These are phyloP conservation scores for Pterula multifida DNA, from an alignment of 1,284 basidiomycete genomes.

Conservation along the genomic window DNA sequence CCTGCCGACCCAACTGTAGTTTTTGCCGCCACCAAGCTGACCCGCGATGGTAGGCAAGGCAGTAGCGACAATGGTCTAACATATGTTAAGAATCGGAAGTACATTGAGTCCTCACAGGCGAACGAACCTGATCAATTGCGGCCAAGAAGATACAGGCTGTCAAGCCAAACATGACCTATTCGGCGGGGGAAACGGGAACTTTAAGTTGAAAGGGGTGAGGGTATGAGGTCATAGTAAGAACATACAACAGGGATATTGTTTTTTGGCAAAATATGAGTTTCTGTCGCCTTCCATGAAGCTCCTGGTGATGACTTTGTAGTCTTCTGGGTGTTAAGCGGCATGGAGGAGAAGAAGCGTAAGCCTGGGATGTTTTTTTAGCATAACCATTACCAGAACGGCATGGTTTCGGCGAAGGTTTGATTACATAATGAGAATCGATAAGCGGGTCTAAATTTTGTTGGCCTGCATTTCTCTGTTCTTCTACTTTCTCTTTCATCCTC, in stretches of 20 bases:
- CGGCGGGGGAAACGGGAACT: neutral
- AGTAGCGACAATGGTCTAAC: slow-evolving; percentile 65
- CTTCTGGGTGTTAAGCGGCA: neutral
- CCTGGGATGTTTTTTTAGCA: neutral
- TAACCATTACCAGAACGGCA: neutral
- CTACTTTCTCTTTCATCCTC: slow-evolving; percentile 8
- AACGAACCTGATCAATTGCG: slow-evolving; percentile 40
- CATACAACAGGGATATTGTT: slow-evolving; percentile 38
- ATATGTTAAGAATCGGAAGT: neutral
- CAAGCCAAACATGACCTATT: slow-evolving; percentile 41
- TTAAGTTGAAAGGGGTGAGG: slow-evolving; percentile 2
- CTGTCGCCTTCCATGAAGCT: slow-evolving; percentile 38
- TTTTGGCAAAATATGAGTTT: slow-evolving; percentile 40
- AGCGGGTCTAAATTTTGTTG: neutral
- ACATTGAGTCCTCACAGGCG: slow-evolving; percentile 6
- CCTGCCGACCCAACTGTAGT: slow-evolving; percentile 73
- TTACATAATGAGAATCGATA: neutral
- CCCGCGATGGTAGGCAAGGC: slow-evolving; percentile 71
- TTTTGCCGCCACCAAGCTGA: slow-evolving; percentile 53
- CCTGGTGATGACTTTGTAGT: slow-evolving; percentile 23
- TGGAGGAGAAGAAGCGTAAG: neutral
- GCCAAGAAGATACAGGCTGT: slow-evolving; percentile 45
- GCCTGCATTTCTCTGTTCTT: slow-evolving; percentile 2
- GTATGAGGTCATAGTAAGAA: slow-evolving; percentile 4
- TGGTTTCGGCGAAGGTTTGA: neutral